phyloP scores from a whole-genome alignment of 768 basidiomycete genomes.

The Phaeotremella fagi region DNA sequence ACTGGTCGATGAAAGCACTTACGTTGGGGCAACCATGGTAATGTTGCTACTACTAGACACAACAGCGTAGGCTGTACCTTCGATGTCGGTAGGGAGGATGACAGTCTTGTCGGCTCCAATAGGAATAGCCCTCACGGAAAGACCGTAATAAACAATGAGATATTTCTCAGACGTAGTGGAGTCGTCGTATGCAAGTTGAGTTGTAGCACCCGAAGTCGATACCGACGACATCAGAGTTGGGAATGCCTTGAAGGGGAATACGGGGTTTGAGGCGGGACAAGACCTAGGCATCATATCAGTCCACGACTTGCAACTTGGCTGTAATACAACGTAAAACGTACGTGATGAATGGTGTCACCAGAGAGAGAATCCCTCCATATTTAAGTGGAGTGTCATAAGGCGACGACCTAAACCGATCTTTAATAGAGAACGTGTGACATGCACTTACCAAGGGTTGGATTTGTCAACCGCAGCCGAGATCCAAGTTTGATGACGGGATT shows the following conservation, averaged over 20 bases:
- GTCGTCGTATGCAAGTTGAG: conserved; percentile 1
- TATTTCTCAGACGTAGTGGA: too few species aligned
- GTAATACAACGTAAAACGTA: too few species aligned
- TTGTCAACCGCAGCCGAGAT: conserved; percentile 55
- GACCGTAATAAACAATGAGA: conserved; percentile 2
- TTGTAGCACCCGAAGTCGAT: neutral
- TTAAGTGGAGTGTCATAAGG: conserved; percentile 54
- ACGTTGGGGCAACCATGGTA: conserved; percentile 9
- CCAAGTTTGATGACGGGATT: conserved; percentile 61
- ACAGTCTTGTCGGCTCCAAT: conserved; percentile 3
- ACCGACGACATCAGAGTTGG: conserved; percentile 41
- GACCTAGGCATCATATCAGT: conserved; percentile 22
- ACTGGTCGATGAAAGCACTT: too few species aligned
- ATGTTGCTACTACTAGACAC: conserved; percentile 6
- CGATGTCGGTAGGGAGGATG: conserved; percentile 5
- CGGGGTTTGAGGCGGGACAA: conserved; percentile 56
- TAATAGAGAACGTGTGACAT: too few species aligned
- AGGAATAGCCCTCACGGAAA: conserved; percentile 5
- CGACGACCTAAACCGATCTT: conserved; percentile 55
- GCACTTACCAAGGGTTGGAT: too few species aligned
- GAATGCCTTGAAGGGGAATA: conserved; percentile 53
- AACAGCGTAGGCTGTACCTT: conserved; percentile 10
- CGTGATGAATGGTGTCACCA: too few species aligned
- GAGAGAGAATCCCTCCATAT: conserved; percentile 36
- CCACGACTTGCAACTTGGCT: neutral